A percentile compares a stretch with the other conserved stretches of the same genome.
Evolutionary conservation across 495 filamentous ascomycete species (phyloP).

Genomic region (Penicillium steckii): DNA sequence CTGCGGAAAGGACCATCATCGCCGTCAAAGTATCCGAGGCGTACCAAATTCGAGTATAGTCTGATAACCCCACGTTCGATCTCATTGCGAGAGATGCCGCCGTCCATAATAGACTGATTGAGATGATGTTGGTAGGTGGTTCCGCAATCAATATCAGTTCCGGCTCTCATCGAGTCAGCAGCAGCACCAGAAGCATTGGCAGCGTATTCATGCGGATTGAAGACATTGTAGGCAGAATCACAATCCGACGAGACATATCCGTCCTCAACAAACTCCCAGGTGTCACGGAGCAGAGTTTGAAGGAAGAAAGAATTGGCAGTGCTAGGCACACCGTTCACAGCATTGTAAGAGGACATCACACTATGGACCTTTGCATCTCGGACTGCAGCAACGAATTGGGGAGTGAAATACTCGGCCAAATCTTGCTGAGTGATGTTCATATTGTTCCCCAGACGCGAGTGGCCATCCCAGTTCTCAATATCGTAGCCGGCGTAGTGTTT

Average conservation of each 20-base stretch:
- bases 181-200: slow-evolving; percentile 43
- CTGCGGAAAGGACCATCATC: slow-evolving; percentile 47
- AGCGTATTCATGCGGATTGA: slow-evolving; percentile 54
- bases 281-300: slow-evolving; percentile 56
- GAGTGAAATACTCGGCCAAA: slow-evolving; percentile 51
- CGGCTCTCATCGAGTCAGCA: slow-evolving; percentile 55
- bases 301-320: slow-evolving; percentile 57
- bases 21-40: slow-evolving; percentile 60
- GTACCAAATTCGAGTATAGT: slow-evolving; percentile 54
- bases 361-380: slow-evolving; percentile 56
- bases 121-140: slow-evolving; percentile 52
- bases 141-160: slow-evolving; percentile 63
- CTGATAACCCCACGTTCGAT: slow-evolving; percentile 56
- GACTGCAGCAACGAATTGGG: slow-evolving; percentile 33
- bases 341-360: slow-evolving; percentile 62
- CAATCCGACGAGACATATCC: slow-evolving; percentile 60
- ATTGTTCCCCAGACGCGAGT: slow-evolving; percentile 54
- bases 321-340: slow-evolving; percentile 58
- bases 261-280: slow-evolving; percentile 43
- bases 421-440: slow-evolving; percentile 55
- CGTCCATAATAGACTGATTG: slow-evolving; percentile 46
- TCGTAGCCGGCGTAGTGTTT: slow-evolving; percentile 69
- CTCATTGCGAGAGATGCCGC: slow-evolving; percentile 44
- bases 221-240: slow-evolving; percentile 57
- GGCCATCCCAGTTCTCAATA: slow-evolving; percentile 57